These are phyloP conservation scores for Globisporangium spiculum DNA, from an alignment of 352 stramenopile species.

Conservation along the genomic window DNA sequence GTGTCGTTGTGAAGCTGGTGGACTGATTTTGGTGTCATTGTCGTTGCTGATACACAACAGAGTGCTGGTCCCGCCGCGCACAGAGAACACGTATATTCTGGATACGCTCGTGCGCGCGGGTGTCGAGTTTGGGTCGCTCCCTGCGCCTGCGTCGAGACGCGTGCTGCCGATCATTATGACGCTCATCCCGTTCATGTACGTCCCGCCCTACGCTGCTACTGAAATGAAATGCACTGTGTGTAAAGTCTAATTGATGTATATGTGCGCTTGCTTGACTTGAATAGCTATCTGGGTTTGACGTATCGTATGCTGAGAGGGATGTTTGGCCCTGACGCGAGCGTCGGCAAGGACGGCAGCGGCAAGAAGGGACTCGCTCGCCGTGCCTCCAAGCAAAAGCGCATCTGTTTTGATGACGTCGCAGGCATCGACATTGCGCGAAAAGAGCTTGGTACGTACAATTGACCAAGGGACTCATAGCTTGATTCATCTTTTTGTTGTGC, in stretches of 20 bases:
- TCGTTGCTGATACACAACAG: slow-evolving; percentile 20
- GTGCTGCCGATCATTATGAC: slow-evolving; percentile 60
- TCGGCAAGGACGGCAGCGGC: slow-evolving; percentile 68
- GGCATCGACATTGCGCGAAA: slow-evolving; percentile 93
- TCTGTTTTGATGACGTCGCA: slow-evolving; percentile 92
- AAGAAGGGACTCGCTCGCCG: slow-evolving; percentile 39
- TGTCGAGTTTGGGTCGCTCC: slow-evolving; percentile 68
- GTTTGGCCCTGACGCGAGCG: slow-evolving; percentile 40
- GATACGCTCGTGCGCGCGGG: slow-evolving; percentile 55
- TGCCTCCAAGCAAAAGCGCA: slow-evolving; percentile 32
- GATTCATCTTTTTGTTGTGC: neutral
- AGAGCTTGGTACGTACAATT: slow-evolving; percentile 62
- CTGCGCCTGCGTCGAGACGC: slow-evolving; percentile 38
- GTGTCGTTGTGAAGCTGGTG: slow-evolving; percentile 4
- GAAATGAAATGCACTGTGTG: neutral
- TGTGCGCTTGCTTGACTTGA: neutral
- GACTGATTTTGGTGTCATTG: slow-evolving; percentile 2
- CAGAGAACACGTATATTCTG: slow-evolving; percentile 65
- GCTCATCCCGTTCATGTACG: slow-evolving; percentile 70
- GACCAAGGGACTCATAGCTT: neutral
- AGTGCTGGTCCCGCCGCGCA: slow-evolving; percentile 71
- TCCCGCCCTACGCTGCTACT: neutral
- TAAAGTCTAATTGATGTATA: neutral
- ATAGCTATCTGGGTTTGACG: slow-evolving; percentile 76
- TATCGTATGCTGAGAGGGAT: slow-evolving; percentile 81